Evolutionary conservation across 2,329 filamentous ascomycete species (phyloP).

Genomic region (Chaetomium olivaceum): DNA sequence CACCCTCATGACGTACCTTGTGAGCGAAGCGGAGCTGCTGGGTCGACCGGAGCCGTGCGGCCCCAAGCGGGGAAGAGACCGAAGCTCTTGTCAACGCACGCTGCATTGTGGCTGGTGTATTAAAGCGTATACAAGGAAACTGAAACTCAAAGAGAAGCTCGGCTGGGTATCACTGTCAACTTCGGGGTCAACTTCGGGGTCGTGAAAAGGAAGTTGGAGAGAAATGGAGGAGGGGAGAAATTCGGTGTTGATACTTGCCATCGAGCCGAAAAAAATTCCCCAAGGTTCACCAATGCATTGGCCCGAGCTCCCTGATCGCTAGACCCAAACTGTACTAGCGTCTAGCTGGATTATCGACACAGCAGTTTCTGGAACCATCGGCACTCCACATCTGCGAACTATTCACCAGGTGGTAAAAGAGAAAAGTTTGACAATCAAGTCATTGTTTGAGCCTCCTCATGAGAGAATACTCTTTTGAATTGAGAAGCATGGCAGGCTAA

Average conservation of each 20-base stretch:
- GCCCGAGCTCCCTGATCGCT: slow-evolving; percentile 33
- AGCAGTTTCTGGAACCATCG: slow-evolving; percentile 35
- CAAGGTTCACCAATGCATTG: slow-evolving; percentile 29
- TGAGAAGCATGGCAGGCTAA: neutral
- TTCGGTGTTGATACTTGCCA: slow-evolving; percentile 22
- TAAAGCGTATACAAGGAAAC: slow-evolving; percentile 36
- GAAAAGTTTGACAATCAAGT: neutral
- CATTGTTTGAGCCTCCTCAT: neutral
- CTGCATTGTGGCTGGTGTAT: slow-evolving; percentile 68
- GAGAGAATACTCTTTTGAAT: neutral
- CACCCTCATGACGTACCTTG: slow-evolving; percentile 66
- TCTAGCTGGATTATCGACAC: slow-evolving; percentile 13
- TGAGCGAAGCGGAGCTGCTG: slow-evolving; percentile 96
- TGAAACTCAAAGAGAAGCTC: slow-evolving; percentile 27
- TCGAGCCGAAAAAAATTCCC: slow-evolving; percentile 30
- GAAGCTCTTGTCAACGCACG: slow-evolving; percentile 86
- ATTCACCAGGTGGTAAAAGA: neutral
- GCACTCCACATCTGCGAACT: slow-evolving; percentile 23
- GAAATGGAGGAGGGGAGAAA: slow-evolving; percentile 25
- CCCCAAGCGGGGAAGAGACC: slow-evolving; percentile 67
- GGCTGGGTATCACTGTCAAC: slow-evolving; percentile 35
- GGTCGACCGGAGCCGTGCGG: slow-evolving; percentile 65
- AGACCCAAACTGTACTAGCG: slow-evolving; percentile 28
- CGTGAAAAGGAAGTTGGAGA: slow-evolving; percentile 16
- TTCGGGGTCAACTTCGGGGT: slow-evolving; percentile 16